Evolutionary conservation across 768 basidiomycete species (phyloP).

Genomic region (Melanogaster broomeanus): DNA sequence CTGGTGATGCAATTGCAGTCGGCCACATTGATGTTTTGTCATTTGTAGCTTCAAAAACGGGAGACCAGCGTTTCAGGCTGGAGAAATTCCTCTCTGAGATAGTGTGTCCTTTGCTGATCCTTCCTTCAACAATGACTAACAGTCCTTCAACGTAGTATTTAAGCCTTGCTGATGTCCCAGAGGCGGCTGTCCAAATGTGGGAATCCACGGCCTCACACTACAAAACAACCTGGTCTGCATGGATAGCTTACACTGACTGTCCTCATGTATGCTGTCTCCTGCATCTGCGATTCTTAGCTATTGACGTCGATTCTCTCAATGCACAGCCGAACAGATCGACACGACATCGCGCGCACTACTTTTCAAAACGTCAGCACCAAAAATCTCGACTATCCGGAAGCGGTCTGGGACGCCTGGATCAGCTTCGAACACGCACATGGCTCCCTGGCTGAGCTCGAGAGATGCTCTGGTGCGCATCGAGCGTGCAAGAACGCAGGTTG

Average conservation of each 20-base stretch:
- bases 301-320: background rate
- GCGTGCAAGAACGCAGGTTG: slow-evolving; percentile 63
- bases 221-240: slow-evolving; percentile 72
- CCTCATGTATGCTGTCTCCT: slow-evolving; percentile 55
- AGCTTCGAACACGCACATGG: slow-evolving; percentile 88
- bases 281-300: background rate
- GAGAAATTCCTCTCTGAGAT: slow-evolving; percentile 82
- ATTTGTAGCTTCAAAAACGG: slow-evolving; percentile 54
- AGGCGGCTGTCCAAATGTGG: slow-evolving; percentile 64
- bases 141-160: slow-evolving; percentile 42
- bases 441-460: slow-evolving; percentile 63
- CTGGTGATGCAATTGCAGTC: background rate
- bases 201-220: slow-evolving; percentile 63
- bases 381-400: slow-evolving; percentile 93
- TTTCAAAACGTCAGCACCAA: slow-evolving; percentile 70
- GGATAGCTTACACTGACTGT: slow-evolving; percentile 76
- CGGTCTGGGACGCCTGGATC: slow-evolving; percentile 88
- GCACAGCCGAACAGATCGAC: slow-evolving; percentile 50
- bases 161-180: slow-evolving; percentile 45
- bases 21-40: background rate
- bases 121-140: background rate
- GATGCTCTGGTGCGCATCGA: slow-evolving; percentile 63
- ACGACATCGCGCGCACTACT: slow-evolving; percentile 62
- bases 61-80: slow-evolving; percentile 76
- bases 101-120: slow-evolving; percentile 47